These are phyloP conservation scores for Ceratocystis huliohia DNA, from an alignment of 2,329 filamentous ascomycete genomes.

Conservation along the genomic window DNA sequence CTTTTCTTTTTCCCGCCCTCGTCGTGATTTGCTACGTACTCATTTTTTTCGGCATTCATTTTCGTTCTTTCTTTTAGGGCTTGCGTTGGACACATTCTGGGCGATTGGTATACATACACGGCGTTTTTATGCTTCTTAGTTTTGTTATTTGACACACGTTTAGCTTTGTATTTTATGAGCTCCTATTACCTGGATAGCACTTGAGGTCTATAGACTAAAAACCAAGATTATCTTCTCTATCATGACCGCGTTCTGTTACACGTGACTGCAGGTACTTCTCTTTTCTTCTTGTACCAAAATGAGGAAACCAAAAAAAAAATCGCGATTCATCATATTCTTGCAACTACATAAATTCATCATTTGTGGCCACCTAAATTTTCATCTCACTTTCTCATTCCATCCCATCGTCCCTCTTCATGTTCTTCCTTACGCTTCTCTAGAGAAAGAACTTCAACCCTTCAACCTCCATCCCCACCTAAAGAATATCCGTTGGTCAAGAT, in stretches of 20 bases:
- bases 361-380: neutral
- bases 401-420: neutral
- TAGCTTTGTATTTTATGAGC: conserved; percentile 11
- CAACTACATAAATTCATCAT: neutral
- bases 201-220: neutral
- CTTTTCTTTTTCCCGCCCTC: neutral
- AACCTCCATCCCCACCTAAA: neutral
- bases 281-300: neutral
- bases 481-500: neutral
- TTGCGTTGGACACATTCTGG: conserved; percentile 16
- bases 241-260: neutral
- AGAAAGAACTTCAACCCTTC: neutral
- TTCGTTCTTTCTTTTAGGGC: conserved; percentile 10
- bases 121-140: conserved; percentile 13
- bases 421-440: neutral
- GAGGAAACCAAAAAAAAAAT: neutral
- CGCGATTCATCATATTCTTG: neutral
- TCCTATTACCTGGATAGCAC: neutral
- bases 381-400: neutral
- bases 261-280: neutral
- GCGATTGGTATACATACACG: conserved; percentile 12
- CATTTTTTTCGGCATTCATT: conserved; percentile 9
- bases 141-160: neutral
- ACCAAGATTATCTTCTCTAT: neutral
- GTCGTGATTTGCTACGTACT: conserved; percentile 16